Evolutionary conservation across 805 yeast species (phyloP).

Genomic region (Candida saitoana): DNA sequence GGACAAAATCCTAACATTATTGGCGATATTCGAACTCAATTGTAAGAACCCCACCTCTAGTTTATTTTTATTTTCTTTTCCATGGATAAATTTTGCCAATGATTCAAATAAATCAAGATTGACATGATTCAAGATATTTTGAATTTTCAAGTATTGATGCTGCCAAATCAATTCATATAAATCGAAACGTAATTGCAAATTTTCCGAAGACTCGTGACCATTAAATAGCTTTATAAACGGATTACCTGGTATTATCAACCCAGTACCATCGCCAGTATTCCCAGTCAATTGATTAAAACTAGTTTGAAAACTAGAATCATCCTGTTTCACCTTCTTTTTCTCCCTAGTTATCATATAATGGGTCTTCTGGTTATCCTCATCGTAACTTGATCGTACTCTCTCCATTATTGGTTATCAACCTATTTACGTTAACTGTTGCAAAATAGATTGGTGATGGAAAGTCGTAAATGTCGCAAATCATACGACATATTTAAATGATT

Average conservation of each 20-base stretch:
- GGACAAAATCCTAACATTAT: slow-evolving; percentile 34
- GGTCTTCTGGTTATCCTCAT: slow-evolving; percentile 26
- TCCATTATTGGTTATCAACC: no score
- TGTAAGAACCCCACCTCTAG: slow-evolving; percentile 32
- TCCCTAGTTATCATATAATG: slow-evolving; percentile 25
- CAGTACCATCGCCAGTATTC: no score
- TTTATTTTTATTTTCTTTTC: slow-evolving; percentile 12
- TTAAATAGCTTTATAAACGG: slow-evolving; percentile 23
- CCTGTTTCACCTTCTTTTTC: background rate
- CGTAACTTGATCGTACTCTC: no score
- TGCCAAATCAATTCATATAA: slow-evolving; percentile 26
- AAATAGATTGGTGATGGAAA: no score
- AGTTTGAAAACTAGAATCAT: background rate
- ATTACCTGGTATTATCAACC: no score
- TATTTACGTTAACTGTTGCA: no score
- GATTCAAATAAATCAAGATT: slow-evolving; percentile 27
- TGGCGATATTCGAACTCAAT: slow-evolving; percentile 38
- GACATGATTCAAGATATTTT: slow-evolving; percentile 26
- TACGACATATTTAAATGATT: no score
- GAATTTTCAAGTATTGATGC: slow-evolving; percentile 24
- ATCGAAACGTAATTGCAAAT: slow-evolving; percentile 20
- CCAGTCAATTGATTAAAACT: slow-evolving; percentile 5
- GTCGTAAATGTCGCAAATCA: no score
- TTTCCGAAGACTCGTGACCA: slow-evolving; percentile 20
- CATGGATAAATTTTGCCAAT: slow-evolving; percentile 21